A percentile compares a stretch with the other conserved stretches of the same genome.
These are phyloP conservation scores for Psilocybe cyanescens DNA, from an alignment of 768 basidiomycete genomes.

Conservation along the genomic window DNA sequence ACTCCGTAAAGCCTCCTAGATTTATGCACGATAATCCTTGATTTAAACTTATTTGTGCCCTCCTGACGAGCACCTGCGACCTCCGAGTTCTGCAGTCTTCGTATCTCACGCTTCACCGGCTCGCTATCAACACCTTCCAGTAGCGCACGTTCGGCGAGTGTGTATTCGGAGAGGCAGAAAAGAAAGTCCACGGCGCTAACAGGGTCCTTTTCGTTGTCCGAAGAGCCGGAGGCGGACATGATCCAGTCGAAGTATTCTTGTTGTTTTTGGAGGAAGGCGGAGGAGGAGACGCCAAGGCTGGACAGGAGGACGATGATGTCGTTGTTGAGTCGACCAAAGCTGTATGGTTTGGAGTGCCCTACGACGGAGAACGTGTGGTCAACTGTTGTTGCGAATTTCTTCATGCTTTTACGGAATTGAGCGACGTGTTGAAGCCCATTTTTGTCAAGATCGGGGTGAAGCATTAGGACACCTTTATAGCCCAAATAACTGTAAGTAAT, in stretches of 20 bases:
- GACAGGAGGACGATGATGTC: constrained; percentile 70
- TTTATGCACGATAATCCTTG: constrained; percentile 63
- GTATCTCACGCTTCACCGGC: constrained; percentile 43
- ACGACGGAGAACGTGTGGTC: constrained; percentile 72
- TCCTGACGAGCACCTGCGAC: constrained; percentile 55
- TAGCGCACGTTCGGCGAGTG: constrained; percentile 54
- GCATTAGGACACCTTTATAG: constrained; percentile 74
- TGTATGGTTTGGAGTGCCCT: constrained; percentile 62
- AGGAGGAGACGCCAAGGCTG: constrained; percentile 61
- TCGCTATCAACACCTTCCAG: constrained; percentile 56
- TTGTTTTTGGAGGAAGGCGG: constrained; percentile 58
- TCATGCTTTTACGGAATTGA: constrained; percentile 71
- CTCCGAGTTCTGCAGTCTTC: constrained; percentile 50
- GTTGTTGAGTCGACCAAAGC: constrained; percentile 70
- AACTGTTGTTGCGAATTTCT: constrained; percentile 61
- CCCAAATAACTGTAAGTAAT: constrained; percentile 55
- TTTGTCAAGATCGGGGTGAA: constrained; percentile 61
- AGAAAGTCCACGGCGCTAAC: constrained; percentile 59
- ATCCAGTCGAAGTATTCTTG: constrained; percentile 65
- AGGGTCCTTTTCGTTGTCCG: constrained; percentile 31
- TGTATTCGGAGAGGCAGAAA: constrained; percentile 51
- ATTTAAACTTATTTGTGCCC: constrained; percentile 47
- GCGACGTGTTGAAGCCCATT: constrained; percentile 45
- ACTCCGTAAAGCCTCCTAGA: constrained; percentile 69
- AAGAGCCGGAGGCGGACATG: constrained; percentile 38